Evolutionary conservation across 139 green algal genomes (phyloP), one percentile per base, ranked within the genome.

Genomic region (Chlorella ohadii): DNA sequence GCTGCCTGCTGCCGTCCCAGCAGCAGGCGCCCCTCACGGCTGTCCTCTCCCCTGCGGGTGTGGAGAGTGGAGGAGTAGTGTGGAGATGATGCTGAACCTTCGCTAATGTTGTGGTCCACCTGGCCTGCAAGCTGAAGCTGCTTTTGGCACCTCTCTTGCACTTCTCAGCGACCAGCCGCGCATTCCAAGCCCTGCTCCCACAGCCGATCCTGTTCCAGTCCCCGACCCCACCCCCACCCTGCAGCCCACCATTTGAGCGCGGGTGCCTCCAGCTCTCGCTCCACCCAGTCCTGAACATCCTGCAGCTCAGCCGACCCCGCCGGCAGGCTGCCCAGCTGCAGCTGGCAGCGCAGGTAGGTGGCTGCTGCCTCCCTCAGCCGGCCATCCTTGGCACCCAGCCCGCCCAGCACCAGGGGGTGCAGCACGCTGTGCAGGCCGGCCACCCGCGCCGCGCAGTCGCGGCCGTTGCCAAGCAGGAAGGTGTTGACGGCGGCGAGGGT

Each of bases 391-490:
- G 38, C 64, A 11, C 82, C 39, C 51, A 59, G 51, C 17, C 55
- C 67, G 17, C 82, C 77, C 77, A 88, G 1, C 56, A 85, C 27
- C 23, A 65, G 68, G 2, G 72, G 27, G 36, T 89, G 76, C 63
- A 86, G 28, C 0, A 67, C 76, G 25, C 51, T 67, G 72, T 91
- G 87, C 59, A 91, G 33, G 33, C 56, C 41, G 27, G 76, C 28
- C 11, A 61, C 39, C 41, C 68, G 70, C 47, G 36, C 61, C 7
- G 72, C 66, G 20, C 89, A 72, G 44, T 92, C 87, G n/a, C 80
- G 71, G 13, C 89, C 89, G 34, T 88, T 81, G 82, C 20, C 67
- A 38, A 90, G 84, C 79, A 92, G 47, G 38, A 92, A 92, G 36
- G 71, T 41, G 85, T 87, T 92, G 47, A 90, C 17, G 23, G 81